Percentiles rank a stretch among this genome's conserved stretches.
These are phyloP conservation scores for Dendrobium chrysotoxum DNA, from an alignment of 106 monocot genomes.

Conservation along the genomic window DNA sequence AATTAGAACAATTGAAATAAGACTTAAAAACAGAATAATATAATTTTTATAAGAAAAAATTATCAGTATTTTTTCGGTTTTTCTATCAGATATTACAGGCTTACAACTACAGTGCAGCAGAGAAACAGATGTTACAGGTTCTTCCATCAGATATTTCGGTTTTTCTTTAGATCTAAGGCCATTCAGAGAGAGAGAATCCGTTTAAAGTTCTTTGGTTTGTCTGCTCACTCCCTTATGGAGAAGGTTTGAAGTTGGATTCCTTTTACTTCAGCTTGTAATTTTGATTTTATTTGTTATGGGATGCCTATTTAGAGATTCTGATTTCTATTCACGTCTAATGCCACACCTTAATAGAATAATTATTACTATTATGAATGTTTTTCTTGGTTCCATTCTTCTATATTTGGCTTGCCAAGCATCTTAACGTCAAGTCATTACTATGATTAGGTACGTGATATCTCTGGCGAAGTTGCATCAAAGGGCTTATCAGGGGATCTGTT, in stretches of 20 bases:
- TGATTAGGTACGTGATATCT: constrained; percentile 39
- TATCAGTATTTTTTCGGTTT: too few species aligned
- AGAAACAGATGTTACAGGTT: too few species aligned
- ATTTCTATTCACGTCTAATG: background rate
- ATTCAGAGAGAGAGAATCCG: too few species aligned
- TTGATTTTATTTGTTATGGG: background rate
- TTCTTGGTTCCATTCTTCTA: background rate
- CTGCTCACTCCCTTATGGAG: too few species aligned
- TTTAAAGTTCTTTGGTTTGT: too few species aligned
- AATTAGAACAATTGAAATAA: too few species aligned
- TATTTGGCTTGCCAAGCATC: background rate
- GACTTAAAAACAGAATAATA: too few species aligned
- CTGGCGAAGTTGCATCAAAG: constrained; percentile 36
- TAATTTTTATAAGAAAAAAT: too few species aligned
- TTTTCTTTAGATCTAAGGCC: too few species aligned
- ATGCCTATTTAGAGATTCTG: background rate
- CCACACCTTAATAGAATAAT: background rate
- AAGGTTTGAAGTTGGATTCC: background rate
- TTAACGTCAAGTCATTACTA: constrained; percentile 14
- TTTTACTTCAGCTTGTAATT: background rate
- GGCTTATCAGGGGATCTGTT: constrained; percentile 41
- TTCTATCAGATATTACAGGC: too few species aligned
- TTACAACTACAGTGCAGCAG: too few species aligned
- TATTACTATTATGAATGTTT: background rate
- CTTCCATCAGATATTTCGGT: too few species aligned